A percentile compares a stretch with the other conserved stretches of the same genome.
phyloP scores from a whole-genome alignment of 352 stramenopile genomes.

The Phytophthora citrophthora region DNA sequence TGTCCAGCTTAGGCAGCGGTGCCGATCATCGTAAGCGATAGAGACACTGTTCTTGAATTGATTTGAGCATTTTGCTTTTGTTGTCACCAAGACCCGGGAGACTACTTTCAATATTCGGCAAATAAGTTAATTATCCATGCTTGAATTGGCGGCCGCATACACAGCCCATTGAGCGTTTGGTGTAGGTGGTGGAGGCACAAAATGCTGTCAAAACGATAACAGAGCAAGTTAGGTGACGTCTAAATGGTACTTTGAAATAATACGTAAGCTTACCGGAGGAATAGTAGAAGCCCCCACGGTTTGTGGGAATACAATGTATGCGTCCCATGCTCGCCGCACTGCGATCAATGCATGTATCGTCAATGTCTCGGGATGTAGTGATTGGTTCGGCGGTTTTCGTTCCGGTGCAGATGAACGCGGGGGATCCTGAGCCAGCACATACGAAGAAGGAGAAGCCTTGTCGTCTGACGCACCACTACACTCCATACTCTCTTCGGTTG shows the following conservation, averaged over 20 bases:
- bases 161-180: conserved; percentile 39
- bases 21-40: conserved; percentile 9
- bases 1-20: conserved; percentile 6
- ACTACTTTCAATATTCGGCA: too few relatives aligned
- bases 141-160: conserved; percentile 2
- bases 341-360: conserved; percentile 41
- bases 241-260: too few relatives aligned
- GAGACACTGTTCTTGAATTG: conserved; percentile 7
- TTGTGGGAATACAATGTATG: conserved; percentile 31
- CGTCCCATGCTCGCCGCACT: conserved; percentile 46
- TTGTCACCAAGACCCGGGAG: background rate
- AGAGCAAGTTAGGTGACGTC: conserved; percentile 2
- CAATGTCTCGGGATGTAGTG: conserved; percentile 32
- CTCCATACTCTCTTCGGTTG: background rate
- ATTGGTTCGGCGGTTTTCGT: background rate
- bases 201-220: conserved; percentile 40
- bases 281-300: conserved; percentile 43
- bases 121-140: background rate
- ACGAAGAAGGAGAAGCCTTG: background rate
- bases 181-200: conserved; percentile 40
- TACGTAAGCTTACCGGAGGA: conserved; percentile 35
- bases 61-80: conserved; percentile 5
- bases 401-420: conserved; percentile 2
- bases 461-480: background rate
- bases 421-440: background rate